Conservation (phyloP, 495 filamentous ascomycete genomes). For the Tuber microsphaerosporum region DNA sequence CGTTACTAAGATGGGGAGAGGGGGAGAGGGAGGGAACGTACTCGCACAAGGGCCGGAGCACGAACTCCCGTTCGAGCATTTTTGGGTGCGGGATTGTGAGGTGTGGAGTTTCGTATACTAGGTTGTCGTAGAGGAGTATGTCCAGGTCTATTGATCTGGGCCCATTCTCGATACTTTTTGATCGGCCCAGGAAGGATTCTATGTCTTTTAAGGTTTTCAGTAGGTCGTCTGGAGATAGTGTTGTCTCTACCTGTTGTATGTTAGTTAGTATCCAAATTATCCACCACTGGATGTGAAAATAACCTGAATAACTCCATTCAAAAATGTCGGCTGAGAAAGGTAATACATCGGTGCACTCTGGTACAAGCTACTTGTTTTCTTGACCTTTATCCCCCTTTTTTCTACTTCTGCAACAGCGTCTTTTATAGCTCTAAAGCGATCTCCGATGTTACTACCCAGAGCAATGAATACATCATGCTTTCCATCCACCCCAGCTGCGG, state of each 20-base stretch:
- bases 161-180: slow-evolving; percentile 84
- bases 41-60: slow-evolving; percentile 83
- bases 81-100: slow-evolving; percentile 76
- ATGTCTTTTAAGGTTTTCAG: slow-evolving; percentile 75
- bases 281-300: slow-evolving; percentile 33
- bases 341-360: slow-evolving; percentile 97
- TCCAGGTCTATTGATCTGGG: slow-evolving; percentile 91
- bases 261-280: slow-evolving; percentile 6
- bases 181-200: slow-evolving; percentile 67
- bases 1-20: background rate
- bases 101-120: slow-evolving; percentile 57
- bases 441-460: slow-evolving; percentile 86
- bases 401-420: slow-evolving; percentile 71
- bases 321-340: slow-evolving; percentile 73
- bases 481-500: slow-evolving; percentile 18
- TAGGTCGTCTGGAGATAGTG: slow-evolving; percentile 62
- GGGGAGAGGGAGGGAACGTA: slow-evolving; percentile 43
- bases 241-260: slow-evolving; percentile 67
- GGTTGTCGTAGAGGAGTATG: slow-evolving; percentile 76
- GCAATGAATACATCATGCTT: slow-evolving; percentile 68
- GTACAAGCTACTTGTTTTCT: slow-evolving; percentile 78
- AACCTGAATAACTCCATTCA: slow-evolving; percentile 94
- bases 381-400: slow-evolving; percentile 60
- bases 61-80: slow-evolving; percentile 89
- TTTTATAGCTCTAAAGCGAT: slow-evolving; percentile 76